Percentiles rank a stretch among this genome's conserved stretches.
Evolutionary conservation across 352 stramenopile genomes (phyloP).

Genomic region (Phytophthora foliorum): DNA sequence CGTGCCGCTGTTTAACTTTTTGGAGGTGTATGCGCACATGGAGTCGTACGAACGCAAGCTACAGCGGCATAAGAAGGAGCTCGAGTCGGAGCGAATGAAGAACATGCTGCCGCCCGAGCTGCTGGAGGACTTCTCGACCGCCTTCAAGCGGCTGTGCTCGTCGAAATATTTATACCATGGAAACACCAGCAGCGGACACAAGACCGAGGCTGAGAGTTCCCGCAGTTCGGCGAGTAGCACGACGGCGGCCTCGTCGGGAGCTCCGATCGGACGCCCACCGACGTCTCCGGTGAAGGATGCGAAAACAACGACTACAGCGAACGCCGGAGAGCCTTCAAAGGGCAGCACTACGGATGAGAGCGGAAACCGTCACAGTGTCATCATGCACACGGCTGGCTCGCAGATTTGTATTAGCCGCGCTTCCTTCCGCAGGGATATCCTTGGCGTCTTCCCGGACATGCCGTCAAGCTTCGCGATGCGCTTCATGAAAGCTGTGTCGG

Average conservation of each 20-base stretch:
- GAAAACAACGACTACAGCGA: constrained; percentile 29
- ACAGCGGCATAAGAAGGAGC: constrained; percentile 87
- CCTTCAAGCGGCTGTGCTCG: constrained; percentile 85
- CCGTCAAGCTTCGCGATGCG: constrained; percentile 91
- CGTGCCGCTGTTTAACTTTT: constrained; percentile 90
- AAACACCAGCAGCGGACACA: constrained; percentile 38
- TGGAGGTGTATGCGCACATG: constrained; percentile 90
- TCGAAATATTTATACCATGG: constrained; percentile 89
- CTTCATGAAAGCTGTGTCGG: constrained; percentile 90
- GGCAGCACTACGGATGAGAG: constrained; percentile 54
- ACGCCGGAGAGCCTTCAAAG: constrained; percentile 29
- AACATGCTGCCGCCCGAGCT: constrained; percentile 72
- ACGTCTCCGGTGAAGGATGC: constrained; percentile 61
- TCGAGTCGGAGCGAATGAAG: constrained; percentile 91
- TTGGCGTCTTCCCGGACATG: constrained; percentile 92
- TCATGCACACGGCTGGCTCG: constrained; percentile 74
- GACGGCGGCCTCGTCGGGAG: constrained; percentile 29
- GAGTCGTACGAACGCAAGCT: constrained; percentile 90
- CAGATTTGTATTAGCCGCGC: constrained; percentile 86
- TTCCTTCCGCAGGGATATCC: constrained; percentile 87
- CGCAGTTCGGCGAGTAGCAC: constrained; percentile 30
- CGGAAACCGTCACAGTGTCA: constrained; percentile 51
- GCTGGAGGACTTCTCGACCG: constrained; percentile 76
- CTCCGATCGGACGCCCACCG: constrained; percentile 31
- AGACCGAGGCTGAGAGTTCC: constrained; percentile 38